Percentiles rank a stretch among this genome's conserved stretches.
Evolutionary conservation across 345 rosid species (phyloP).

Genomic region (Hibiscus tridactylites): DNA sequence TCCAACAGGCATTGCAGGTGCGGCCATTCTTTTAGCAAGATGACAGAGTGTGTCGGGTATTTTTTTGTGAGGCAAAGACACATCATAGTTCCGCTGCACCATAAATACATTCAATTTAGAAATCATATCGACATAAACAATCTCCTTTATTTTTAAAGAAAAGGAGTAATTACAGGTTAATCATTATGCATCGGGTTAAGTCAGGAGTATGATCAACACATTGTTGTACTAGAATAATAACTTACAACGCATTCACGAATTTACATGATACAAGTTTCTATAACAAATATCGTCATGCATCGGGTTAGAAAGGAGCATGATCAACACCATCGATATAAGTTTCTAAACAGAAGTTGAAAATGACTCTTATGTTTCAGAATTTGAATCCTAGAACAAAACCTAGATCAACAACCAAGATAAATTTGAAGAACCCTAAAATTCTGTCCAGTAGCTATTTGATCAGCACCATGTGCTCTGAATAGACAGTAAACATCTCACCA

Average conservation of each 20-base stretch:
- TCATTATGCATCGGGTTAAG: not conserved
- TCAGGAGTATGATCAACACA: not conserved
- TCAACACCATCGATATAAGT: not conserved
- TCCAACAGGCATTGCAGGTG: slow-evolving; percentile 65
- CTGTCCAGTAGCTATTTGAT: not conserved
- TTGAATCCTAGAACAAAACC: not conserved
- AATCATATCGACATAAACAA: not conserved
- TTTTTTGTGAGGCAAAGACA: slow-evolving; percentile 72
- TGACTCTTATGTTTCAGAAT: not conserved
- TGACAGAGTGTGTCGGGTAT: slow-evolving; percentile 74
- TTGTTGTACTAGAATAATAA: not conserved
- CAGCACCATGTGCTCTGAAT: not conserved
- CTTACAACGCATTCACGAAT: not conserved
- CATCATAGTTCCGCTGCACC: slow-evolving; percentile 65
- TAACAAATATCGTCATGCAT: not conserved
- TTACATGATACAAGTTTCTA: not conserved
- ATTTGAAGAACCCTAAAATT: not conserved
- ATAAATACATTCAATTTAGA: slow-evolving; percentile 9
- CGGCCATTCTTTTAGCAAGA: slow-evolving; percentile 64
- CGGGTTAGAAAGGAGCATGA: not conserved
- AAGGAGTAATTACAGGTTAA: not conserved
- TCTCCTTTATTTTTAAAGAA: not conserved
- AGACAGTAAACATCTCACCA: not conserved
- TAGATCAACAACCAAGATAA: not conserved
- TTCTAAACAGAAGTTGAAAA: not conserved